These are phyloP conservation scores for Mortierella sp. DNA, from an alignment of 371 early-diverging fungal species.

Conservation along the genomic window DNA sequence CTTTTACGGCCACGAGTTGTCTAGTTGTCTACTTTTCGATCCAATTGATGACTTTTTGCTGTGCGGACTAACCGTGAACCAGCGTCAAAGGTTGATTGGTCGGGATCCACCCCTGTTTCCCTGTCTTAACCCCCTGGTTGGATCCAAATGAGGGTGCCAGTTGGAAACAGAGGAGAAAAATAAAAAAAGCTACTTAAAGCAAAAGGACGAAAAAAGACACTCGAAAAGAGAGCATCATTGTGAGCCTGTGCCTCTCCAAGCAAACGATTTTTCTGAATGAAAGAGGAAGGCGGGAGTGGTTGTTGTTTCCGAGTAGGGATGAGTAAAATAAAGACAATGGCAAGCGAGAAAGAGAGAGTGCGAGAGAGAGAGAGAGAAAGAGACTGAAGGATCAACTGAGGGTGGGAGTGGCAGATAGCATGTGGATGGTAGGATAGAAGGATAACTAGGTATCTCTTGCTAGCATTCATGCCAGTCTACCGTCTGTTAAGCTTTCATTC, in stretches of 20 bases:
- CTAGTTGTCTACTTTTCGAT: too few relatives aligned
- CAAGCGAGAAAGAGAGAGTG: not conserved
- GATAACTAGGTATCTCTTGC: too few relatives aligned
- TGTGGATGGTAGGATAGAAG: too few relatives aligned
- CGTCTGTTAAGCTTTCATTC: not conserved
- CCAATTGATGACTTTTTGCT: too few relatives aligned
- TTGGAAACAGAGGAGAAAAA: not conserved
- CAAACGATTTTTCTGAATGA: not conserved
- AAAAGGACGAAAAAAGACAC: too few relatives aligned
- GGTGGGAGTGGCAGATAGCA: too few relatives aligned
- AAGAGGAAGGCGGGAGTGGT: not conserved
- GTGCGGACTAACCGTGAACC: too few relatives aligned
- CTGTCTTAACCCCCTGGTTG: slow-evolving; percentile 1
- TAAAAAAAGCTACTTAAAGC: not conserved
- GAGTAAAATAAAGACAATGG: not conserved
- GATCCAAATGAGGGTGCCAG: not conserved
- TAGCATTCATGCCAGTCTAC: too few relatives aligned
- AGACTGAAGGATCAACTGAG: too few relatives aligned
- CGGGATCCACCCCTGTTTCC: not conserved
- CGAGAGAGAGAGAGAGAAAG: not conserved
- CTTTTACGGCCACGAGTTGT: too few relatives aligned
- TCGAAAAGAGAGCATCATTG: slow-evolving; percentile 1
- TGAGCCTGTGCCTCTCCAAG: not conserved
- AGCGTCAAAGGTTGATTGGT: slow-evolving; percentile 5
- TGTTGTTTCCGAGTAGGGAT: not conserved